Conservation (phyloP, 2,329 filamentous ascomycete species). For the Colletotrichum sp. region DNA sequence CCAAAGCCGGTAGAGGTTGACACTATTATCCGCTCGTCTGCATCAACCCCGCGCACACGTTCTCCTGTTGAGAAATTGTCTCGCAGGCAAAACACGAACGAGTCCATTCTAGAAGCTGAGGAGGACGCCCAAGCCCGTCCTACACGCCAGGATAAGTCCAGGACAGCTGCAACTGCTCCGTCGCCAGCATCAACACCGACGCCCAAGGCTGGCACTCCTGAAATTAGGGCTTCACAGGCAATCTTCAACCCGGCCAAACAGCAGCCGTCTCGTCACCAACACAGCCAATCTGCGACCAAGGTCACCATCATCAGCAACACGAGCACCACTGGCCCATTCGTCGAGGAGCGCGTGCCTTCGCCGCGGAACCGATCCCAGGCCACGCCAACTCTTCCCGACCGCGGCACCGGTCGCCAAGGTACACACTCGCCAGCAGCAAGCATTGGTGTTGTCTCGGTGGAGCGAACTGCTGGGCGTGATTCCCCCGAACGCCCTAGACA, state of each 20-base stretch:
- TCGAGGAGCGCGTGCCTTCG: conserved; percentile 36
- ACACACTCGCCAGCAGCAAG: conserved; percentile 26
- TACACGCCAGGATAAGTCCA: background rate
- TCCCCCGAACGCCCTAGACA: conserved; percentile 32
- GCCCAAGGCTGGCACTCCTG: conserved; percentile 1
- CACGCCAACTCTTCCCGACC: conserved; percentile 19
- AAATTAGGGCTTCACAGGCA: conserved; percentile 19
- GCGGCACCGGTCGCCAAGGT: conserved; percentile 19
- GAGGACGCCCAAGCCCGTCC: conserved; percentile 33
- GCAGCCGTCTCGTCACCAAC: conserved; percentile 22
- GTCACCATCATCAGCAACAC: conserved; percentile 36
- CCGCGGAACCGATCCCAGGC: conserved; percentile 29
- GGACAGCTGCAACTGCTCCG: background rate
- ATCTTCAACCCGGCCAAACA: conserved; percentile 23
- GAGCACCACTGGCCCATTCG: conserved; percentile 32
- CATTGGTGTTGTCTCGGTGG: conserved; percentile 44
- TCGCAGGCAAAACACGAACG: conserved; percentile 28
- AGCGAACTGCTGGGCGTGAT: conserved; percentile 29
- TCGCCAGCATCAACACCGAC: background rate
- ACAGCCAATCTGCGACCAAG: conserved; percentile 33
- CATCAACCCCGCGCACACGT: conserved; percentile 27
- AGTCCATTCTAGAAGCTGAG: conserved; percentile 50
- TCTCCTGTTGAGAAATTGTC: conserved; percentile 36
- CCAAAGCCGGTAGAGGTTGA: conserved; percentile 26
- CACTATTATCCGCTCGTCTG: conserved; percentile 13